Conservation (phyloP, 768 basidiomycete species). For the Mrakia blollopis region DNA sequence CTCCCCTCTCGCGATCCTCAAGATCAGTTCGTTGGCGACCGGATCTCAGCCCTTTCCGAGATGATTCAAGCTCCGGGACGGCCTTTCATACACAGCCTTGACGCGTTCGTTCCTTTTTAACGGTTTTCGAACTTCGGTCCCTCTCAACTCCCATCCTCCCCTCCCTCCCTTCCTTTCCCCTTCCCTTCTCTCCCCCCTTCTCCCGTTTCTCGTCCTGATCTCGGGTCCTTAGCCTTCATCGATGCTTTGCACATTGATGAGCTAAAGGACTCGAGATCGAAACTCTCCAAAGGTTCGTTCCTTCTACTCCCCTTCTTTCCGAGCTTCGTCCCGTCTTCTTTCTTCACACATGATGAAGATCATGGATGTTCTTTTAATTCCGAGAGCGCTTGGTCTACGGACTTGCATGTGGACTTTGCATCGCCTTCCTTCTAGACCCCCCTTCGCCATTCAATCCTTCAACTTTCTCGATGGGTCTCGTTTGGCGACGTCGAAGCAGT, state of each 20-base stretch:
- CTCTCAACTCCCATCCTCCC: not conserved
- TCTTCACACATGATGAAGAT: not conserved
- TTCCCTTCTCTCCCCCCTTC: not conserved
- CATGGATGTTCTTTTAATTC: not conserved
- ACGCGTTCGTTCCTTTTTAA: not conserved
- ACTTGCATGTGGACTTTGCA: slow-evolving; percentile 6
- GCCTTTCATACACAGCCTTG: not conserved
- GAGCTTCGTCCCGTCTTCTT: not conserved
- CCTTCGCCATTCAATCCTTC: not conserved
- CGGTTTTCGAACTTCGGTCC: not conserved
- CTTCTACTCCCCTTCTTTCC: not conserved
- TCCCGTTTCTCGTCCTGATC: not conserved
- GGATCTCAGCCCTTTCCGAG: too few species aligned
- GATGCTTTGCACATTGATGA: not conserved
- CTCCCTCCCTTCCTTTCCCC: not conserved
- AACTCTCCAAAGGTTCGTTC: not conserved
- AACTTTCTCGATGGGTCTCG: not conserved
- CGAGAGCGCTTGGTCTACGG: slow-evolving; percentile 8
- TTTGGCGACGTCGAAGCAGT: not conserved
- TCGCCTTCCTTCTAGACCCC: not conserved
- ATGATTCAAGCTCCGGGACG: too few species aligned
- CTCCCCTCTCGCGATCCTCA: too few species aligned
- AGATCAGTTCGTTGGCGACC: too few species aligned
- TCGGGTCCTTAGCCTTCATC: not conserved
- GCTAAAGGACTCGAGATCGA: not conserved